phyloP scores from a whole-genome alignment of 192 early-diverging fungal genomes.

The Piromyces finnis region DNA sequence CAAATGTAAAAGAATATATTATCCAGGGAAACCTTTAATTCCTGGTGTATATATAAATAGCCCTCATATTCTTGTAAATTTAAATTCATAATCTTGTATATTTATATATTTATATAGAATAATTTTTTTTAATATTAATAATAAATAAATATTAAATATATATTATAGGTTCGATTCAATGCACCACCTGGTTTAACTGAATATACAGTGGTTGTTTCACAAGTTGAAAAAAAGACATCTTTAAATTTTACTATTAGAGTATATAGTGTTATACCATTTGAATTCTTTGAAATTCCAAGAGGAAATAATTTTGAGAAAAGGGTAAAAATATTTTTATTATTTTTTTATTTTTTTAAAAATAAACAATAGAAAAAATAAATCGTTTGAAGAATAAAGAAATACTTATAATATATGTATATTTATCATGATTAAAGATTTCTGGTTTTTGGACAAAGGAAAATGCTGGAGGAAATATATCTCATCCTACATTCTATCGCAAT shows the following conservation, averaged over 20 bases:
- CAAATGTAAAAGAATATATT: conserved; percentile 41
- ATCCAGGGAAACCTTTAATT: conserved; percentile 38
- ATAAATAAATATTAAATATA: neutral
- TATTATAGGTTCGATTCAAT: conserved; percentile 27
- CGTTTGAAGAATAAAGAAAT: too few relatives aligned
- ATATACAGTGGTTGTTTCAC: conserved; percentile 66
- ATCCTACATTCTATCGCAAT: conserved; percentile 53
- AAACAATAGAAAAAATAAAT: too few relatives aligned
- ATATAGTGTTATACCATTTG: conserved; percentile 43
- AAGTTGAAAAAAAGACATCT: conserved; percentile 47
- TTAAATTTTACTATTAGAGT: conserved; percentile 62
- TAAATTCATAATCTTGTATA: too few relatives aligned
- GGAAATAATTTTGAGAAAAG: conserved; percentile 30
- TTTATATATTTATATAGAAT: neutral
- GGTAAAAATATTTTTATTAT: too few relatives aligned
- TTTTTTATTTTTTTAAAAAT: too few relatives aligned
- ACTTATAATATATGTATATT: too few relatives aligned
- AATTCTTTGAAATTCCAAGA: conserved; percentile 38
- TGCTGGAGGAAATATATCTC: conserved; percentile 55
- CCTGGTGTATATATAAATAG: conserved; percentile 75
- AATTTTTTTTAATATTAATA: neutral
- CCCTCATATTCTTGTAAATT: conserved; percentile 53
- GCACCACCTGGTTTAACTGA: conserved; percentile 28
- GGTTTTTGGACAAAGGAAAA: conserved; percentile 55
- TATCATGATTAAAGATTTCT: too few relatives aligned